phyloP scores from a whole-genome alignment of 2,329 filamentous ascomycete species.

The Achaetomium macrosporum region DNA sequence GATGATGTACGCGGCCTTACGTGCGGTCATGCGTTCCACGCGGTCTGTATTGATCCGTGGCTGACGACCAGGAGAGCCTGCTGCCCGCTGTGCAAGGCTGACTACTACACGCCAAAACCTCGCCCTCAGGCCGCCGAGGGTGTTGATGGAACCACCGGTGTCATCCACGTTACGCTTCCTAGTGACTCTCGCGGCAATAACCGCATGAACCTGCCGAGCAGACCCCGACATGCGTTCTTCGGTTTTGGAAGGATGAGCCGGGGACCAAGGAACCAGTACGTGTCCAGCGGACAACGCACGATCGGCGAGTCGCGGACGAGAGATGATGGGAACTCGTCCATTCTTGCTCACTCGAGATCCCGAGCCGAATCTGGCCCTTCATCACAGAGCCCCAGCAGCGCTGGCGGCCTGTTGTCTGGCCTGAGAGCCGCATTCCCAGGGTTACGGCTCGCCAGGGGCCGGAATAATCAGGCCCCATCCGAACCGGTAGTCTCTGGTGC shows the following conservation, averaged over 20 bases:
- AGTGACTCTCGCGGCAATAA: constrained; percentile 28
- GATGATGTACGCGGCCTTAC: constrained; percentile 91
- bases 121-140: constrained; percentile 49
- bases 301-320: neutral
- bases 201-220: constrained; percentile 43
- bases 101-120: constrained; percentile 94
- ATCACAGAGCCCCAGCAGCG: neutral
- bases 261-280: neutral
- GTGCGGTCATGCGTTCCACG: constrained; percentile 98
- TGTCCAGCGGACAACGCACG: neutral
- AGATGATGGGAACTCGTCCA: neutral
- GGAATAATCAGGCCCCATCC: neutral
- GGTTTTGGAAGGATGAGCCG: constrained; percentile 18
- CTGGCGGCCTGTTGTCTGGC: constrained; percentile 3
- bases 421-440: neutral
- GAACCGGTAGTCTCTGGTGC: constrained; percentile 16
- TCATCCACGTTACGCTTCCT: constrained; percentile 25
- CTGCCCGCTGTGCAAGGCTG: constrained; percentile 95
- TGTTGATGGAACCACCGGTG: constrained; percentile 31
- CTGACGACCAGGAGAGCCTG: constrained; percentile 88
- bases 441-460: neutral
- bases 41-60: constrained; percentile 93
- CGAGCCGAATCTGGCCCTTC: neutral
- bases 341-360: neutral
- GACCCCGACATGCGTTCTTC: constrained; percentile 23